phyloP scores from a whole-genome alignment of 768 basidiomycete genomes.

The Pleurotus cornucopiae region DNA sequence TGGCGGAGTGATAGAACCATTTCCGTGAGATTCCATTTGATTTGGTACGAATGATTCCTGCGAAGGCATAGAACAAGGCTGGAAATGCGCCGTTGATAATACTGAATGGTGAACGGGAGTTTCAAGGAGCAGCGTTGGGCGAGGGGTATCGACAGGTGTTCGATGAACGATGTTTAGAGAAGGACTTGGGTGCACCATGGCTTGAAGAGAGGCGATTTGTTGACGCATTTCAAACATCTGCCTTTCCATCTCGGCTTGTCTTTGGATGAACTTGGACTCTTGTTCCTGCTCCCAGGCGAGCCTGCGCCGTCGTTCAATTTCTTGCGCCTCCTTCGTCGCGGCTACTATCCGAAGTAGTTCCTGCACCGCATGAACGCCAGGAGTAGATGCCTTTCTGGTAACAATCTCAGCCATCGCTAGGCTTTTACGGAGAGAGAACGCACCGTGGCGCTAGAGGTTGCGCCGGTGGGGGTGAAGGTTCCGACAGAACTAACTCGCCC shows the following conservation, averaged over 20 bases:
- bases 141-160: neutral
- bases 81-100: neutral
- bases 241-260: slow-evolving; percentile 57
- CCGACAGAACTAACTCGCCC: slow-evolving; percentile 56
- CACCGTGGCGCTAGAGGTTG: slow-evolving; percentile 24
- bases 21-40: neutral
- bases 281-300: slow-evolving; percentile 68
- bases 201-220: slow-evolving; percentile 44
- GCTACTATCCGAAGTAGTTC: slow-evolving; percentile 57
- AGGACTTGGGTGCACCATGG: slow-evolving; percentile 27
- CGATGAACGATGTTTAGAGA: neutral
- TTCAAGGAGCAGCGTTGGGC: neutral
- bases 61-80: neutral
- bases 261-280: slow-evolving; percentile 51
- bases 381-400: slow-evolving; percentile 26
- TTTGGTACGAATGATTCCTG: neutral
- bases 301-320: slow-evolving; percentile 55
- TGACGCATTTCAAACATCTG: slow-evolving; percentile 51
- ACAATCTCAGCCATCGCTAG: slow-evolving; percentile 4
- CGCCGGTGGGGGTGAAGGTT: slow-evolving; percentile 30
- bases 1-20: neutral
- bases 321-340: slow-evolving; percentile 56
- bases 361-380: slow-evolving; percentile 44
- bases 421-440: slow-evolving; percentile 14
- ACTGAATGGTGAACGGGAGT: neutral